Percentiles rank a stretch among this genome's conserved stretches.
Evolutionary conservation across 2,329 filamentous ascomycete species (phyloP).

Genomic region (Amauroascus verrucosus): DNA sequence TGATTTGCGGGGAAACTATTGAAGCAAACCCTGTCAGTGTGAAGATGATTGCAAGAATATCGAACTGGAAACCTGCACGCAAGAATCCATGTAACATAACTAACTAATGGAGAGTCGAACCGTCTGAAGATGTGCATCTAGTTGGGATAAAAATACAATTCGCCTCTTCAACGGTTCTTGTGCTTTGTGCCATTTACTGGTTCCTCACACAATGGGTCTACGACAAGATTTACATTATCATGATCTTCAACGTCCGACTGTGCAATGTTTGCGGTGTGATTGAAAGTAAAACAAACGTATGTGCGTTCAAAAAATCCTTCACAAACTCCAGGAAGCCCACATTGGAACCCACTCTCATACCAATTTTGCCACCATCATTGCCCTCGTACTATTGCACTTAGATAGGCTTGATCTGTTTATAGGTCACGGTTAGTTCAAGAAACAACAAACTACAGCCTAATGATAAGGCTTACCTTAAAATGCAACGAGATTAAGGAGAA

Average conservation of each 20-base stretch:
- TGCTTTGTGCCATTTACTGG: no score
- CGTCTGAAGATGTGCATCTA: no score
- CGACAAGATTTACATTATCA: no score
- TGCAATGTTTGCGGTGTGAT: no score
- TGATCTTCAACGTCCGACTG: no score
- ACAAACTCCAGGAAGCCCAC: conserved; percentile 6
- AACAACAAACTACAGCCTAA: background rate
- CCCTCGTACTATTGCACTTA: conserved; percentile 22
- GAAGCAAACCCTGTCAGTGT: background rate
- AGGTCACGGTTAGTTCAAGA: conserved; percentile 4
- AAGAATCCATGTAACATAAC: no score
- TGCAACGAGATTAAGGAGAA: conserved; percentile 94
- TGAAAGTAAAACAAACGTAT: background rate
- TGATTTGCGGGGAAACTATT: conserved; percentile 6
- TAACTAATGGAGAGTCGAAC: no score
- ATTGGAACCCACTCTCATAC: background rate
- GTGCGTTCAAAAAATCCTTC: background rate
- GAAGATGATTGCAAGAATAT: background rate
- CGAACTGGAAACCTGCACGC: no score
- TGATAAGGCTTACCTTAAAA: conserved; percentile 60
- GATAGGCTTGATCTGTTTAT: conserved; percentile 44
- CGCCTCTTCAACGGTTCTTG: no score
- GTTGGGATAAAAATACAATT: no score
- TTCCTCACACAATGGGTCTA: no score
- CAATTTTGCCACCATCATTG: conserved; percentile 5